Percentiles rank a stretch among this genome's conserved stretches.
Evolutionary conservation across 495 filamentous ascomycete species (phyloP).

Genomic region (Podospora pseudopauciseta): DNA sequence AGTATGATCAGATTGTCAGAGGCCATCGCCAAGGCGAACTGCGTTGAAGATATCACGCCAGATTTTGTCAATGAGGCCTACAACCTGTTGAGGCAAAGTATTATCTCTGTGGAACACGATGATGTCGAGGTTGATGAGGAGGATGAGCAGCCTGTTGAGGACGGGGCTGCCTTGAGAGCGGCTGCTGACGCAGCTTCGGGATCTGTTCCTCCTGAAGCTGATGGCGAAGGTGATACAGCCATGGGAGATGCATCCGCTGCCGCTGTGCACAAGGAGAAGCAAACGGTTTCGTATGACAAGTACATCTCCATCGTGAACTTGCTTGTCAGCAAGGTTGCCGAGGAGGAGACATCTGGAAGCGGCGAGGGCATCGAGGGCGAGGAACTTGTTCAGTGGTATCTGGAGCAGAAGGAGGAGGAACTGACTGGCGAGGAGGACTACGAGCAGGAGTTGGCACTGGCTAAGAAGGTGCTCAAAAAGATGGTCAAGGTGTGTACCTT

Average conservation of each 20-base stretch:
- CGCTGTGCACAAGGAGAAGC: slow-evolving; percentile 54
- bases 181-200: slow-evolving; percentile 41
- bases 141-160: slow-evolving; percentile 52
- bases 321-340: slow-evolving; percentile 67
- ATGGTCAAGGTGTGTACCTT: slow-evolving; percentile 81
- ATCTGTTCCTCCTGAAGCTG: slow-evolving; percentile 26
- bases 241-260: slow-evolving; percentile 55
- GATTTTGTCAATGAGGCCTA: slow-evolving; percentile 88
- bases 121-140: slow-evolving; percentile 95
- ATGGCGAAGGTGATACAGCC: slow-evolving; percentile 64
- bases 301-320: slow-evolving; percentile 87
- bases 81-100: slow-evolving; percentile 83
- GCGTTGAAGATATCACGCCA: slow-evolving; percentile 82
- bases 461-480: slow-evolving; percentile 86
- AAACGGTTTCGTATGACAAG: slow-evolving; percentile 92
- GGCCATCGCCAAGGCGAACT: slow-evolving; percentile 95
- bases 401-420: slow-evolving; percentile 89
- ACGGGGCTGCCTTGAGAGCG: slow-evolving; percentile 32
- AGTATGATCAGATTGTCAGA: slow-evolving; percentile 91
- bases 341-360: slow-evolving; percentile 66
- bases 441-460: slow-evolving; percentile 67
- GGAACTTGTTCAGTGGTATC: slow-evolving; percentile 82
- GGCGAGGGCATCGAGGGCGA: slow-evolving; percentile 91
- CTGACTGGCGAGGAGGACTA: slow-evolving; percentile 76
- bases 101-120: slow-evolving; percentile 97